Percentiles rank a stretch among this genome's conserved stretches.
These are phyloP conservation scores for Thielaviopsis euricoi DNA, from an alignment of 2,329 filamentous ascomycete genomes.

Conservation along the genomic window DNA sequence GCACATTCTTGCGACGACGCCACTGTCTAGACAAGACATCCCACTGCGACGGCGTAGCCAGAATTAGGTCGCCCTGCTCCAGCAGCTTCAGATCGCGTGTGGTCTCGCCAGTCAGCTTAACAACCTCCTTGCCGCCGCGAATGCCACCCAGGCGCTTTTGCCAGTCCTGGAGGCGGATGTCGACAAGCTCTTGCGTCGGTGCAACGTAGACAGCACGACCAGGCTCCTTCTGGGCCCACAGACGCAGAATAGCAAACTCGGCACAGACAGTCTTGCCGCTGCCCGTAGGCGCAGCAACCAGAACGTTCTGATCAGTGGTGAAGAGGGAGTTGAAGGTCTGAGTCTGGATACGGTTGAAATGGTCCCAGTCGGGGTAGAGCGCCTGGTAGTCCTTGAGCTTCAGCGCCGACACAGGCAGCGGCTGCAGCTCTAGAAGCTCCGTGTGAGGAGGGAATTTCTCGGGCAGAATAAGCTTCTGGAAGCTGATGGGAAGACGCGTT, in stretches of 20 bases:
- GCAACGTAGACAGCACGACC: slow-evolving; percentile 86
- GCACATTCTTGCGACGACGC: slow-evolving; percentile 91
- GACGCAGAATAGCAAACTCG: slow-evolving; percentile 77
- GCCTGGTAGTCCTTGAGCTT: slow-evolving; percentile 70
- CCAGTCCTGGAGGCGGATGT: slow-evolving; percentile 73
- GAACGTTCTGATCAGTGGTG: slow-evolving; percentile 81
- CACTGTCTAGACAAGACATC: slow-evolving; percentile 90
- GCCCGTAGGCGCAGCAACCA: slow-evolving; percentile 81
- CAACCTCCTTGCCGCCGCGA: slow-evolving; percentile 70
- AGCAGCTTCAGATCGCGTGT: slow-evolving; percentile 79
- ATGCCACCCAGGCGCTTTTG: slow-evolving; percentile 55
- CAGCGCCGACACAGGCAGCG: slow-evolving; percentile 71
- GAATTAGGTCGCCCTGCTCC: slow-evolving; percentile 71
- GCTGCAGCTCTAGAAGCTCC: slow-evolving; percentile 78
- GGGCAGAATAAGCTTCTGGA: slow-evolving; percentile 84
- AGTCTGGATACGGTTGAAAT: slow-evolving; percentile 96
- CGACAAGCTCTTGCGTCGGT: slow-evolving; percentile 84
- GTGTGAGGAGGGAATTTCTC: slow-evolving; percentile 95
- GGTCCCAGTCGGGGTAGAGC: slow-evolving; percentile 67
- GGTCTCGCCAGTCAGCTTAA: slow-evolving; percentile 87
- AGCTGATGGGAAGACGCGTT: slow-evolving; percentile 81
- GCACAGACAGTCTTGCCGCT: slow-evolving; percentile 96
- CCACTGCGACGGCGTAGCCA: slow-evolving; percentile 91
- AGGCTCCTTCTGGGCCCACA: slow-evolving; percentile 46
- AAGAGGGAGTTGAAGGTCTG: slow-evolving; percentile 93